These are phyloP conservation scores for Russula lepida DNA, from an alignment of 768 basidiomycete genomes.

Conservation along the genomic window DNA sequence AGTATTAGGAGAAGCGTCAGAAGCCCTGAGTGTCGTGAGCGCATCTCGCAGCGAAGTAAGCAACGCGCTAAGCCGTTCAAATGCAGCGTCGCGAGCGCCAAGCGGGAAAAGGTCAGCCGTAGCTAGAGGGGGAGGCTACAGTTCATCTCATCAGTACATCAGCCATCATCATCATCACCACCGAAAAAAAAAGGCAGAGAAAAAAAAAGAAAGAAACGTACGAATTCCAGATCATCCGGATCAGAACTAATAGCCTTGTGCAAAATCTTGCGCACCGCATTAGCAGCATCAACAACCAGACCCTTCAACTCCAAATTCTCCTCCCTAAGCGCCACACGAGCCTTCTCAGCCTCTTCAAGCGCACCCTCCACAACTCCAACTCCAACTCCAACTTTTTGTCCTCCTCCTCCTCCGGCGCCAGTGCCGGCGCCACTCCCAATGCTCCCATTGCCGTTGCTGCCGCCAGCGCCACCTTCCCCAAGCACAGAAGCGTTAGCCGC, in stretches of 20 bases:
- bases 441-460: too few relatives aligned
- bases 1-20: neutral
- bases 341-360: slow-evolving; percentile 64
- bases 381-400: too few relatives aligned
- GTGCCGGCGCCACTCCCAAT: too few relatives aligned
- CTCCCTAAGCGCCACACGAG: slow-evolving; percentile 49
- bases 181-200: slow-evolving; percentile 4
- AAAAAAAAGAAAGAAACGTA: slow-evolving; percentile 25
- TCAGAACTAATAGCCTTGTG: slow-evolving; percentile 35
- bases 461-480: slow-evolving; percentile 27
- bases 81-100: slow-evolving; percentile 23
- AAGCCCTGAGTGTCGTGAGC: slow-evolving; percentile 12
- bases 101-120: slow-evolving; percentile 25
- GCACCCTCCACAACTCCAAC: slow-evolving; percentile 55
- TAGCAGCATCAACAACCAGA: slow-evolving; percentile 52
- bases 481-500: slow-evolving; percentile 44
- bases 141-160: neutral
- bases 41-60: slow-evolving; percentile 25
- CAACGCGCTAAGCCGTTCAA: slow-evolving; percentile 24
- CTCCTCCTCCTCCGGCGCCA: too few relatives aligned
- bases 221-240: slow-evolving; percentile 42
- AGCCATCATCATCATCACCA: slow-evolving; percentile 9
- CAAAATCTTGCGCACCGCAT: slow-evolving; percentile 51
- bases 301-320: slow-evolving; percentile 58
- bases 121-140: slow-evolving; percentile 25